phyloP scores from a whole-genome alignment of 768 basidiomycete species.

The Suillus sp. region DNA sequence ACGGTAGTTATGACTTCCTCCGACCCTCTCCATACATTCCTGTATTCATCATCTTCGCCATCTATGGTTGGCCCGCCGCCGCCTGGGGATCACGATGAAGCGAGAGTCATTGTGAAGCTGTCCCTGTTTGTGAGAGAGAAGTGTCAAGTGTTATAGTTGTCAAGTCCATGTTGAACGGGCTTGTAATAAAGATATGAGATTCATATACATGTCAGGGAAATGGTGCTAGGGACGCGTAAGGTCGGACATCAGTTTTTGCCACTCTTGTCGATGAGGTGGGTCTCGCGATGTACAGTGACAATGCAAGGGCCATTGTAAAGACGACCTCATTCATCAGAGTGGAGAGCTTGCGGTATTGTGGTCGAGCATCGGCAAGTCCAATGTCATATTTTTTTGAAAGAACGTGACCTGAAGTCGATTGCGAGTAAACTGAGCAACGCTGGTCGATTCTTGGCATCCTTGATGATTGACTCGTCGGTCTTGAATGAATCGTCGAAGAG shows the following conservation, averaged over 20 bases:
- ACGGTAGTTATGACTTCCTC: conserved; percentile 90
- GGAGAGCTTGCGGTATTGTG: conserved; percentile 86
- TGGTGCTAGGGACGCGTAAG: not conserved
- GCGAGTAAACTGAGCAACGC: conserved; percentile 45
- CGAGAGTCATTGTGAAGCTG: conserved; percentile 81
- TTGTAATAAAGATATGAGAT: conserved; percentile 83
- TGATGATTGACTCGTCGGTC: conserved; percentile 71
- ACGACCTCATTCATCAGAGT: conserved; percentile 66
- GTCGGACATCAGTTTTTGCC: conserved; percentile 69
- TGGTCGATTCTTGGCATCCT: conserved; percentile 94
- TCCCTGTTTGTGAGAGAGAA: conserved; percentile 72
- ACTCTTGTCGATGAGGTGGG: not conserved
- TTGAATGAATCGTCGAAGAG: conserved; percentile 90
- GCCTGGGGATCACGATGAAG: conserved; percentile 66
- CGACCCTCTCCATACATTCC: conserved; percentile 79
- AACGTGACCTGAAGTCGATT: conserved; percentile 54
- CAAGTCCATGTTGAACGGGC: conserved; percentile 88
- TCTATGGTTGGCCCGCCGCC: conserved; percentile 49
- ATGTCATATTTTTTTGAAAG: conserved; percentile 85
- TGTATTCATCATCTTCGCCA: conserved; percentile 57
- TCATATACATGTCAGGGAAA: conserved; percentile 13
- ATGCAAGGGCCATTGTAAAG: conserved; percentile 84
- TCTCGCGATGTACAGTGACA: conserved; percentile 58
- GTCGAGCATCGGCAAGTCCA: conserved; percentile 84
- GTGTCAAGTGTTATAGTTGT: conserved; percentile 94